Percentiles rank a stretch among this genome's conserved stretches.
These are phyloP conservation scores for Chaetomium cochliodes DNA, from an alignment of 495 filamentous ascomycete genomes.

Conservation along the genomic window DNA sequence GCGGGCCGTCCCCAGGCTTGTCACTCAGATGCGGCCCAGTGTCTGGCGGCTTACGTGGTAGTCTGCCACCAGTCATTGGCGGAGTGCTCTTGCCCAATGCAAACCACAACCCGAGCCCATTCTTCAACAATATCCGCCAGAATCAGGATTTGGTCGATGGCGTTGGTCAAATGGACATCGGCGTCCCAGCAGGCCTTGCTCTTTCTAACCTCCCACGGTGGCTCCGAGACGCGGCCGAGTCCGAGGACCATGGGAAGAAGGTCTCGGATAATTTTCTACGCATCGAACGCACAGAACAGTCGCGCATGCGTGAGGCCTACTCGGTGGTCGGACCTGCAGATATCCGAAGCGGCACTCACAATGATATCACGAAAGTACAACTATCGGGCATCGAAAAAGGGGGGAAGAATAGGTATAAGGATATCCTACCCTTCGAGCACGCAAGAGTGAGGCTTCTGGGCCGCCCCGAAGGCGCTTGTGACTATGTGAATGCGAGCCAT, in stretches of 20 bases:
- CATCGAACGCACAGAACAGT: conserved; percentile 81
- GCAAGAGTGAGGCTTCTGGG: conserved; percentile 77
- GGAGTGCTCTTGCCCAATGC: conserved; percentile 79
- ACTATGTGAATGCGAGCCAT: conserved; percentile 95
- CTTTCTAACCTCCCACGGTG: conserved; percentile 66
- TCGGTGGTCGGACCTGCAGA: conserved; percentile 53
- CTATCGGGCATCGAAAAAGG: conserved; percentile 94
- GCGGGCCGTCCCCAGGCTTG: conserved; percentile 40
- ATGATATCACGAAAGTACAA: conserved; percentile 36
- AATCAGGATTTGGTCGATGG: conserved; percentile 95
- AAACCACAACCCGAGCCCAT: conserved; percentile 71
- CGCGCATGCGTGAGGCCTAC: conserved; percentile 88
- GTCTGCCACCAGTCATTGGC: conserved; percentile 73
- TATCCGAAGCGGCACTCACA: background rate
- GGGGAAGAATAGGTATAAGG: conserved; percentile 93
- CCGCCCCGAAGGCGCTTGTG: conserved; percentile 69
- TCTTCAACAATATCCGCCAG: conserved; percentile 94
- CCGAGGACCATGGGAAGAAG: conserved; percentile 68
- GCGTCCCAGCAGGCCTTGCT: conserved; percentile 60
- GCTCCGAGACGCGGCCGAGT: conserved; percentile 66
- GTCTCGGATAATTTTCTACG: conserved; percentile 80
- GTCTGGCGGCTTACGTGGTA: conserved; percentile 33
- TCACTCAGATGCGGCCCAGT: conserved; percentile 38
- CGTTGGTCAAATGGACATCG: conserved; percentile 83
- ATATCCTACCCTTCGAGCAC: conserved; percentile 96